Conservation (phyloP, 306 rosid genomes). For the Trifolium fragiferum region DNA sequence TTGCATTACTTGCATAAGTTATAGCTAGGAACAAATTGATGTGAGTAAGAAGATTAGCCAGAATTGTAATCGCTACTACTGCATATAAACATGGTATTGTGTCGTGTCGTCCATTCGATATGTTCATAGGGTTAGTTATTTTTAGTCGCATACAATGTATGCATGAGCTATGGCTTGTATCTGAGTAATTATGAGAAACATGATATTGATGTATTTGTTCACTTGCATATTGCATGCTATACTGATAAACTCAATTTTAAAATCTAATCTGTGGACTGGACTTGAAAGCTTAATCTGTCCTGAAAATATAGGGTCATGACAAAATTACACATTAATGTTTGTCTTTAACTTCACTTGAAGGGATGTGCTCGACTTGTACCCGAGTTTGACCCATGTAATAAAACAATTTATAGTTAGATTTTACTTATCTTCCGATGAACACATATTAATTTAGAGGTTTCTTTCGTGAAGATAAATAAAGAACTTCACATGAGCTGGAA, state of each 20-base stretch:
- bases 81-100: conserved; percentile 45
- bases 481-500: no score
- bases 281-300: no score
- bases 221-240: background rate
- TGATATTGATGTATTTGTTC: background rate
- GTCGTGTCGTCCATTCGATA: background rate
- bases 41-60: conserved; percentile 42
- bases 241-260: background rate
- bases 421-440: no score
- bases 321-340: no score
- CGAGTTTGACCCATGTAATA: no score
- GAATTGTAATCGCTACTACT: conserved; percentile 37
- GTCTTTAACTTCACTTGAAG: no score
- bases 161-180: conserved; percentile 35
- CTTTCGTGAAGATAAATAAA: no score
- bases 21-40: conserved; percentile 41
- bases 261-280: no score
- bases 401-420: no score
- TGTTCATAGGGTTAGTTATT: conserved; percentile 15
- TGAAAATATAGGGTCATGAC: no score
- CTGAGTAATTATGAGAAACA: conserved; percentile 21
- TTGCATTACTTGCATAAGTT: conserved; percentile 39
- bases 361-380: no score
- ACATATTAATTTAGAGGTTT: no score
- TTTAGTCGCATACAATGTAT: background rate